Evolutionary conservation across 768 basidiomycete species (phyloP).

Genomic region (Lactifluus rugatus): DNA sequence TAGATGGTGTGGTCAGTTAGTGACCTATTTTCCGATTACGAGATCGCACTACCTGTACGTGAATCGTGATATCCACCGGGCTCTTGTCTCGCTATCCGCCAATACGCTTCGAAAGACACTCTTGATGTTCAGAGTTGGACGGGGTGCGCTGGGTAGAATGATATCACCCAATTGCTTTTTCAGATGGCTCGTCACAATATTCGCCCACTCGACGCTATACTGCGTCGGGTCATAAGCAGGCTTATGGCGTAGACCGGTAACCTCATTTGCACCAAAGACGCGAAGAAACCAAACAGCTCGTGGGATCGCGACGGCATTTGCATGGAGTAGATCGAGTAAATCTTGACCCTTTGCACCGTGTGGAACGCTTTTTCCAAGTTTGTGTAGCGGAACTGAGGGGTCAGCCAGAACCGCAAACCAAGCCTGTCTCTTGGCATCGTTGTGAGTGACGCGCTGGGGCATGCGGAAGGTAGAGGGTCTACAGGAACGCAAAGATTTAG

Average conservation of each 20-base stretch:
- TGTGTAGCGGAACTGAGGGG: slow-evolving; percentile 68
- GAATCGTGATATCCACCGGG: slow-evolving; percentile 72
- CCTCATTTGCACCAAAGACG: slow-evolving; percentile 82
- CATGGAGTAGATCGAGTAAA: slow-evolving; percentile 68
- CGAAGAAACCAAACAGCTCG: slow-evolving; percentile 84
- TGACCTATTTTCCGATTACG: neutral
- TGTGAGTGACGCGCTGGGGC: slow-evolving; percentile 73
- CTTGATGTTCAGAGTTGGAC: slow-evolving; percentile 70
- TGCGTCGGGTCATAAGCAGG: slow-evolving; percentile 73
- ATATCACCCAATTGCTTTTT: slow-evolving; percentile 78
- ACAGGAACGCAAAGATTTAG: neutral
- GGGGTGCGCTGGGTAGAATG: slow-evolving; percentile 66
- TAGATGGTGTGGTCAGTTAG: slow-evolving; percentile 23
- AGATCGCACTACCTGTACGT: slow-evolving; percentile 49
- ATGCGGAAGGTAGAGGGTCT: slow-evolving; percentile 67
- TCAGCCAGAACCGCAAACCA: slow-evolving; percentile 83
- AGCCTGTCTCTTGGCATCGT: slow-evolving; percentile 64
- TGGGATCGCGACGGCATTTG: slow-evolving; percentile 65
- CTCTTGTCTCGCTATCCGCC: slow-evolving; percentile 57
- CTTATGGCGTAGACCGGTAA: slow-evolving; percentile 66
- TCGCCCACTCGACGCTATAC: slow-evolving; percentile 81
- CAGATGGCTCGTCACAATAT: slow-evolving; percentile 67
- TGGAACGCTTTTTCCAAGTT: slow-evolving; percentile 76
- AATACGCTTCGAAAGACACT: slow-evolving; percentile 77
- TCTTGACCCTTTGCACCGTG: slow-evolving; percentile 82